These are phyloP conservation scores for Teratosphaeria viscida DNA, from an alignment of 2,329 filamentous ascomycete genomes.

Conservation along the genomic window DNA sequence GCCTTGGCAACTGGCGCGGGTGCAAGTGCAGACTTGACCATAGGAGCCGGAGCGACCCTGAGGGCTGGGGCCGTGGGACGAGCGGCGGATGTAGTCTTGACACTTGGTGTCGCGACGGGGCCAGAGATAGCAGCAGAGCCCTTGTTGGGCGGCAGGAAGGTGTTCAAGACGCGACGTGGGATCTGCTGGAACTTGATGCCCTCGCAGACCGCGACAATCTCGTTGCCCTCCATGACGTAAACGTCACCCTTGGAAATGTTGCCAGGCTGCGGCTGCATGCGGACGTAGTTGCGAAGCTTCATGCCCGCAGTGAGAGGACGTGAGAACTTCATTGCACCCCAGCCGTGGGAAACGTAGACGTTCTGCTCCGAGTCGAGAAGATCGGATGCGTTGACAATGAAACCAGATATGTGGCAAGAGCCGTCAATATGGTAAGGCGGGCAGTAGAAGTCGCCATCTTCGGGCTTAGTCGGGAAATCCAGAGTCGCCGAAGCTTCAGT, in stretches of 20 bases:
- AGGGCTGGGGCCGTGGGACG: slow-evolving; percentile 3
- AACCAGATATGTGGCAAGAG: slow-evolving; percentile 47
- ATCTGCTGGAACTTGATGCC: slow-evolving; percentile 59
- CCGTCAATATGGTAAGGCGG: slow-evolving; percentile 52
- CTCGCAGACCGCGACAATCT: slow-evolving; percentile 48
- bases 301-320: slow-evolving; percentile 33
- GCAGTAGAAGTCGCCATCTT: slow-evolving; percentile 47
- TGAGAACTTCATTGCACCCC: slow-evolving; percentile 45
- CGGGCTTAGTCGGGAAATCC: slow-evolving; percentile 44
- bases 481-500: slow-evolving; percentile 46
- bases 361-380: slow-evolving; percentile 48
- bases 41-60: slow-evolving; percentile 9
- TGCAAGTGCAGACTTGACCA: slow-evolving; percentile 12
- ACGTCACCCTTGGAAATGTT: slow-evolving; percentile 51
- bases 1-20: slow-evolving; percentile 9
- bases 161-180: slow-evolving; percentile 55
- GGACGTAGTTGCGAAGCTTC: slow-evolving; percentile 51
- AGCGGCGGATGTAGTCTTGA: slow-evolving; percentile 6
- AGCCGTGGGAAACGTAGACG: slow-evolving; percentile 53
- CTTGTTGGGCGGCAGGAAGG: slow-evolving; percentile 53
- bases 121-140: slow-evolving; percentile 23
- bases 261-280: slow-evolving; percentile 47
- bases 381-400: slow-evolving; percentile 51
- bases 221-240: slow-evolving; percentile 49
- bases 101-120: slow-evolving; percentile 22